phyloP scores from a whole-genome alignment of 225 moss, liverwort and hornwort genomes.

The Pseudoscleropodium purum region DNA sequence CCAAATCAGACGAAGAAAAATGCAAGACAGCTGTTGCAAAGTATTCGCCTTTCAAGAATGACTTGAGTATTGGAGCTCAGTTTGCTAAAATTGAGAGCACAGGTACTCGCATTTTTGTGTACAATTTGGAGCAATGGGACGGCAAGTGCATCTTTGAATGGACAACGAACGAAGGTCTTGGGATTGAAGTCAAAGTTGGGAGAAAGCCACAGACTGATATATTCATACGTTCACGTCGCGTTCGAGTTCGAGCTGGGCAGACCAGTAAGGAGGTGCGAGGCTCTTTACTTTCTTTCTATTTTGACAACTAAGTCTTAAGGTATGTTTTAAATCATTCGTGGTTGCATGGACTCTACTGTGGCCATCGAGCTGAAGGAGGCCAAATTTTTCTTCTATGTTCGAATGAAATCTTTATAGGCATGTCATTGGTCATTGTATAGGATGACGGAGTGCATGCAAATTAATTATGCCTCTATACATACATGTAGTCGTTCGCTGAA shows the following conservation, averaged over 20 bases:
- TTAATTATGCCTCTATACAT: neutral
- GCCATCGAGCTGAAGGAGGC: neutral
- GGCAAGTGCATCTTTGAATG: slow-evolving; percentile 49
- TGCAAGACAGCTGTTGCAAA: slow-evolving; percentile 56
- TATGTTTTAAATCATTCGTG: neutral
- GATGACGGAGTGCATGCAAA: neutral
- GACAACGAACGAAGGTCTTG: neutral
- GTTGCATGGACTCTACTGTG: neutral
- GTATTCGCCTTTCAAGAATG: slow-evolving; percentile 62
- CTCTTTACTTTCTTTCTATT: neutral
- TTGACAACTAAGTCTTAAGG: neutral
- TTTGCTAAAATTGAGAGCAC: slow-evolving; percentile 75
- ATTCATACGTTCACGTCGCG: slow-evolving; percentile 46
- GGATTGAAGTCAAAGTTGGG: slow-evolving; percentile 3
- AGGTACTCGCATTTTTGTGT: slow-evolving; percentile 66
- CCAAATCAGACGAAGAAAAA: slow-evolving; percentile 32
- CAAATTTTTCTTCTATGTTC: neutral
- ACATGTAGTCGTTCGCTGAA: neutral
- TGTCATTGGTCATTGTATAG: neutral
- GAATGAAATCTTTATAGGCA: neutral
- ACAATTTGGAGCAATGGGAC: slow-evolving; percentile 74
- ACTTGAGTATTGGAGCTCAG: slow-evolving; percentile 58
- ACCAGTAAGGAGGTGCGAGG: slow-evolving; percentile 41
- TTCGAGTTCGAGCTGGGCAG: slow-evolving; percentile 74
- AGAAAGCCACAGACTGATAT: slow-evolving; percentile 38